Evolutionary conservation across 306 rosid genomes (phyloP), one percentile per base, ranked within the genome.

Genomic region (Vicia sativa): DNA sequence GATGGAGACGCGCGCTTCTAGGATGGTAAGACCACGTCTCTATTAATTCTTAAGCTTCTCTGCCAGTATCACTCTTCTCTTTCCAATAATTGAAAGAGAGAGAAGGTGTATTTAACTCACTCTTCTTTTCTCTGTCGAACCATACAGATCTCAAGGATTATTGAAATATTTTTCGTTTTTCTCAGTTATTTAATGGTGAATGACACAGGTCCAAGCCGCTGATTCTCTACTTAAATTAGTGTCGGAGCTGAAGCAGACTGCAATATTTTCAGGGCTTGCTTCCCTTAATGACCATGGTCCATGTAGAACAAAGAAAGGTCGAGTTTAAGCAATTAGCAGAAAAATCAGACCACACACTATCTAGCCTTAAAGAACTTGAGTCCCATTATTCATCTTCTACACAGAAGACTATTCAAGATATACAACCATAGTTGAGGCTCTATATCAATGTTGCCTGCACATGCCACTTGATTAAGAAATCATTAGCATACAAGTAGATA

Each of bases 271-370:
- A 1, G 98, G 96, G 49, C 87, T 92, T 80, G 97, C 96, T 39
- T 91, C 96, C n/a, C 89, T 91, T 34, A 91, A 91, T 68, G 97
- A 91, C 62, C 96, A 91, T 43, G 97, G n/a, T n/a, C n/a, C n/a
- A n/a, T n/a, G n/a, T 85, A 64, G 96, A 91, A 63, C 91, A 89
- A 77, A 87, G 95, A 79, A 84, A 60, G 37, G 75, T 77, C 12
- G 96, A 90, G 71, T 90, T 92, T 66, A 76, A 86, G 68, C 91
- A 83, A 46, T 78, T 84, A 62, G 89, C 76, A 4, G 91, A 90
- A 80, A 83, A 83, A 58, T 70, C 96, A 0, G 91, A 90, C 56
- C 81, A 73, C 50, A 6, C 81, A 52, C 69, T 92, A 54, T 89
- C 93, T 37, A 82, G 82, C 74, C 81, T 90, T 62, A 93, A 88